Conservation (phyloP, 331 rosid genomes). For the Ulmus americana region DNA sequence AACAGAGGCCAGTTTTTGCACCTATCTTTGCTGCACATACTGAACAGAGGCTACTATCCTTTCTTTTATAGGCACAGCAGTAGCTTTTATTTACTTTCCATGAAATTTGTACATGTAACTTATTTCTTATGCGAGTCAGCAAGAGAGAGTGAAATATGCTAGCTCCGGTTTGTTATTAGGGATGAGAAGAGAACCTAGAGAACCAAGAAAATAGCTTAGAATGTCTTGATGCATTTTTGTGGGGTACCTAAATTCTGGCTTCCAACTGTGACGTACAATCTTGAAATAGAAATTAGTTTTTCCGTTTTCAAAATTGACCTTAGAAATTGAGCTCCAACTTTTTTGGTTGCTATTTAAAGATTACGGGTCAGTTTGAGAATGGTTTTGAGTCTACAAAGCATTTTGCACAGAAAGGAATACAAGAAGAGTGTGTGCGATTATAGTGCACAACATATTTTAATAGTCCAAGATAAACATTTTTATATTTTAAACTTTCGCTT, state of each 20-base stretch:
- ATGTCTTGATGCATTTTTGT: background rate
- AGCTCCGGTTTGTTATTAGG: background rate
- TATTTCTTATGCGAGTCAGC: background rate
- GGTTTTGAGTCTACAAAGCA: background rate
- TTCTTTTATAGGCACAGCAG: background rate
- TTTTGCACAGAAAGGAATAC: no score
- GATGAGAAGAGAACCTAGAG: background rate
- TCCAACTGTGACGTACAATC: background rate
- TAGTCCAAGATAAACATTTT: no score
- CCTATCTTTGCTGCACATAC: slow-evolving; percentile 5
- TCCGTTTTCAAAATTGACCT: no score
- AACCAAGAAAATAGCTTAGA: no score
- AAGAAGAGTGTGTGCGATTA: no score
- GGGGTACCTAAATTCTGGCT: background rate
- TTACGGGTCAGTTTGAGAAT: no score
- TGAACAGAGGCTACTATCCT: background rate
- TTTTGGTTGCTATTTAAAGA: background rate
- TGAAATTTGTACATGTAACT: background rate
- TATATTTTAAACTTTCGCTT: no score
- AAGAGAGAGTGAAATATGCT: background rate
- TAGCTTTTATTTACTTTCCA: background rate
- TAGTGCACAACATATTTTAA: no score
- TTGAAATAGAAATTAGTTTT: background rate
- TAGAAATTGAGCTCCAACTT: background rate
- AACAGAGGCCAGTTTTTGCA: slow-evolving; percentile 31